These are phyloP conservation scores for Cynanchum wilfordii DNA, from an alignment of 257 asterid species.

Conservation along the genomic window DNA sequence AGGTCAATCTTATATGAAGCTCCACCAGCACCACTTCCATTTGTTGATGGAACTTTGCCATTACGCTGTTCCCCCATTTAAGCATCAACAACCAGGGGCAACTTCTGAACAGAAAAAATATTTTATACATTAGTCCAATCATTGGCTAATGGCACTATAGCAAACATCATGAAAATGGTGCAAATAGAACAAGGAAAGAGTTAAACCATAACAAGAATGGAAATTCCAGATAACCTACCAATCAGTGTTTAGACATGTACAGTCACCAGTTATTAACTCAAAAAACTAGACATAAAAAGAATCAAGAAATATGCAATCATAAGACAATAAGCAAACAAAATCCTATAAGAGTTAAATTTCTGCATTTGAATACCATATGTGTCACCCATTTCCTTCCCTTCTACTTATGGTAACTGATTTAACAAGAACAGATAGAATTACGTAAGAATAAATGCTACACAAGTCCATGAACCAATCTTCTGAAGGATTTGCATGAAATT, in stretches of 20 bases:
- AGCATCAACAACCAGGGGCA: constrained; percentile 11
- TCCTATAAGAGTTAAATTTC: background rate
- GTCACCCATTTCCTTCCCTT: background rate
- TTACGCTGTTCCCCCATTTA: constrained; percentile 44
- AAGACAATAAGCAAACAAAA: background rate
- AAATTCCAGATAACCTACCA: background rate
- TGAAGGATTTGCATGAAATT: background rate
- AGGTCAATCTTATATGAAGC: constrained; percentile 40
- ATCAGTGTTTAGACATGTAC: too few relatives aligned
- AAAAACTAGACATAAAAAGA: background rate
- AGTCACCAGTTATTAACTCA: background rate
- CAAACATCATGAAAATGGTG: background rate
- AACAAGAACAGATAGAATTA: background rate
- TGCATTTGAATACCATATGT: background rate
- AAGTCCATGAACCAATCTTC: background rate
- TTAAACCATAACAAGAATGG: background rate
- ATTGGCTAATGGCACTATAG: background rate
- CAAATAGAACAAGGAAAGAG: background rate
- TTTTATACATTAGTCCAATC: background rate
- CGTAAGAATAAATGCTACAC: background rate
- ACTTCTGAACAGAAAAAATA: constrained; percentile 12
- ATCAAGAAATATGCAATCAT: background rate
- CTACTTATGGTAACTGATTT: background rate
- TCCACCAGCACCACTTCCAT: constrained; percentile 28
- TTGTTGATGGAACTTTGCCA: constrained; percentile 29